Percentiles rank a stretch among this genome's conserved stretches.
Evolutionary conservation across 2,329 filamentous ascomycete species (phyloP).

Genomic region (Zymoseptoria pseudotritici): DNA sequence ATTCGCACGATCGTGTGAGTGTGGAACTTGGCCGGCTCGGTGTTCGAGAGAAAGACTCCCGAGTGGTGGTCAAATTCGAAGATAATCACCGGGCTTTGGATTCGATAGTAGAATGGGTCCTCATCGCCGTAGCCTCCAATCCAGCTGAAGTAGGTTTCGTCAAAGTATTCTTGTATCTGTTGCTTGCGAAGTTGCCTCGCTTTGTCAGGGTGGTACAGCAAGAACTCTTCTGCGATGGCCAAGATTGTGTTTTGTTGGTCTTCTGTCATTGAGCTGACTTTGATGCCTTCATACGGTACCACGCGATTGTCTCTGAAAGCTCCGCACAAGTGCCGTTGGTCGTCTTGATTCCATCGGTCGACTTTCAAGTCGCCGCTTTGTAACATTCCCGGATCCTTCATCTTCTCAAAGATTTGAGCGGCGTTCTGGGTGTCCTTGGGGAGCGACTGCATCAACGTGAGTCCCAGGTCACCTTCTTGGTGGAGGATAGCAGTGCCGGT

Average conservation of each 20-base stretch:
- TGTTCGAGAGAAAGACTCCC: slow-evolving; percentile 68
- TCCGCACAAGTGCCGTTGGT: slow-evolving; percentile 70
- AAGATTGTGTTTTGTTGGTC: slow-evolving; percentile 50
- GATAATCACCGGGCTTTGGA: slow-evolving; percentile 68
- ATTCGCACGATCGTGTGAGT: slow-evolving; percentile 66
- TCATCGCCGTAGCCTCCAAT: slow-evolving; percentile 61
- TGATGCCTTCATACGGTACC: slow-evolving; percentile 63
- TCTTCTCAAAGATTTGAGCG: slow-evolving; percentile 51
- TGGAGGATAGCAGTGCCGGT: slow-evolving; percentile 59
- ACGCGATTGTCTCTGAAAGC: slow-evolving; percentile 72
- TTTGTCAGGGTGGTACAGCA: slow-evolving; percentile 57
- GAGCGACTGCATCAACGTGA: slow-evolving; percentile 63
- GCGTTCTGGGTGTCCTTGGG: slow-evolving; percentile 36
- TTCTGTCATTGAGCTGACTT: slow-evolving; percentile 43
- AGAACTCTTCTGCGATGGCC: slow-evolving; percentile 55
- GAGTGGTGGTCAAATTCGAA: slow-evolving; percentile 76
- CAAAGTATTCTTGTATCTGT: slow-evolving; percentile 48
- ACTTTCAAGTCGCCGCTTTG: slow-evolving; percentile 36
- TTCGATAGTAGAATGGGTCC: slow-evolving; percentile 69
- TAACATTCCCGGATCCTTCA: slow-evolving; percentile 61
- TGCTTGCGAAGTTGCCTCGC: slow-evolving; percentile 50
- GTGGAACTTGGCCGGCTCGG: slow-evolving; percentile 68
- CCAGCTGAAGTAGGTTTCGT: slow-evolving; percentile 75
- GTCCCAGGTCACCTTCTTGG: slow-evolving; percentile 55
- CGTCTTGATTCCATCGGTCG: slow-evolving; percentile 71